Conservation (phyloP, 768 basidiomycete species). For the Pisolithus orientalis region DNA sequence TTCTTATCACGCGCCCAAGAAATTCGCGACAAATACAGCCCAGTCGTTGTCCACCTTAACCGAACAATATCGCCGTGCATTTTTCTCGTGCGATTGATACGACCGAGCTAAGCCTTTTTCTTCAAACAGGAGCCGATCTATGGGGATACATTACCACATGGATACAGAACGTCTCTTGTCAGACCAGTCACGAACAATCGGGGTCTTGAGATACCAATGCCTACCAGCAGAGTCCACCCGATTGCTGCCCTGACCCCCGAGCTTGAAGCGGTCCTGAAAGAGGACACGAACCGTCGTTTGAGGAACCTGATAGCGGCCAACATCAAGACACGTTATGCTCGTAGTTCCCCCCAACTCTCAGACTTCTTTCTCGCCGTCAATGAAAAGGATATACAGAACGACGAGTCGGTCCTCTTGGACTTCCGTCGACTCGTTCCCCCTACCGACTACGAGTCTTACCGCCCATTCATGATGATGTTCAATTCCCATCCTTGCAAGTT, state of each 20-base stretch:
- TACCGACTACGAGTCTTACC: conserved; percentile 1
- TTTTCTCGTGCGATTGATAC: no score
- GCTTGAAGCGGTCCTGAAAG: neutral
- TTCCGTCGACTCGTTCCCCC: conserved; percentile 2
- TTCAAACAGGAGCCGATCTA: no score
- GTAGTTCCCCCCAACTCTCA: neutral
- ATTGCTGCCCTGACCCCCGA: neutral
- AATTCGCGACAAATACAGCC: no score
- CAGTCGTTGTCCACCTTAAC: no score
- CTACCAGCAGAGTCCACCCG: neutral
- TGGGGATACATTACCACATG: no score
- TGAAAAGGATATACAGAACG: neutral
- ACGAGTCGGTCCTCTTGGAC: neutral
- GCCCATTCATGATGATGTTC: neutral
- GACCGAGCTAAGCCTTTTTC: no score
- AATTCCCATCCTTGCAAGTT: neutral
- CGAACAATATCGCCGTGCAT: no score
- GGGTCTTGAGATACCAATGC: neutral
- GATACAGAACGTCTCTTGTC: neutral
- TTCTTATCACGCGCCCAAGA: no score
- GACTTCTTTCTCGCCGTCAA: neutral
- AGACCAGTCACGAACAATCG: neutral
- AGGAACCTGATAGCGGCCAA: neutral
- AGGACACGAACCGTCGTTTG: neutral
- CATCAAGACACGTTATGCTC: neutral